Conservation (phyloP, 495 filamentous ascomycete genomes). For the Aspergillus homomorphus region DNA sequence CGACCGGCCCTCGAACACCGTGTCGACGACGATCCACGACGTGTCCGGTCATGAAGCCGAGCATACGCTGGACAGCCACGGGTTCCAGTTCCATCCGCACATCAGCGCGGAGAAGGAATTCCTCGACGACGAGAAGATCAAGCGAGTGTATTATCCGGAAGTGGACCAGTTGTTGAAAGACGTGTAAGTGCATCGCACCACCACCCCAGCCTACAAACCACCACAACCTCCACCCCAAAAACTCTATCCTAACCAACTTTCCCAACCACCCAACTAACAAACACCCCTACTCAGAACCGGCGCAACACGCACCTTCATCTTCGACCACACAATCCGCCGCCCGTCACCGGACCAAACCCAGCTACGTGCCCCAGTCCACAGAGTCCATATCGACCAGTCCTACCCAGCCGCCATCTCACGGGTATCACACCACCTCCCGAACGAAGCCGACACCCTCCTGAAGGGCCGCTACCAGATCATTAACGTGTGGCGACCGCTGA, state of each 20-base stretch:
- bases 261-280: neutral
- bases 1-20: slow-evolving; percentile 34
- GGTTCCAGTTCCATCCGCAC: slow-evolving; percentile 51
- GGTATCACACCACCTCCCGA: slow-evolving; percentile 59
- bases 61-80: slow-evolving; percentile 47
- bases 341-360: slow-evolving; percentile 19
- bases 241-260: neutral
- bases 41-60: slow-evolving; percentile 49
- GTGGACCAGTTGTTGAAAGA: slow-evolving; percentile 63
- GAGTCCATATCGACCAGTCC: slow-evolving; percentile 72
- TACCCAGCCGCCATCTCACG: slow-evolving; percentile 55
- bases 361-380: slow-evolving; percentile 60
- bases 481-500: slow-evolving; percentile 77
- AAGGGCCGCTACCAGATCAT: slow-evolving; percentile 70
- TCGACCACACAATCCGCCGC: slow-evolving; percentile 76
- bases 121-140: slow-evolving; percentile 65
- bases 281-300: slow-evolving; percentile 40
- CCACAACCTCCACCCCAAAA: neutral
- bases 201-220: neutral
- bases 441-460: slow-evolving; percentile 58
- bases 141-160: slow-evolving; percentile 62
- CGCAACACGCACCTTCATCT: slow-evolving; percentile 60
- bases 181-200: slow-evolving; percentile 35
- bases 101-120: slow-evolving; percentile 48
- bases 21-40: slow-evolving; percentile 41